Evolutionary conservation across 768 basidiomycete species (phyloP).

Genomic region (Pleurotus giganteus): DNA sequence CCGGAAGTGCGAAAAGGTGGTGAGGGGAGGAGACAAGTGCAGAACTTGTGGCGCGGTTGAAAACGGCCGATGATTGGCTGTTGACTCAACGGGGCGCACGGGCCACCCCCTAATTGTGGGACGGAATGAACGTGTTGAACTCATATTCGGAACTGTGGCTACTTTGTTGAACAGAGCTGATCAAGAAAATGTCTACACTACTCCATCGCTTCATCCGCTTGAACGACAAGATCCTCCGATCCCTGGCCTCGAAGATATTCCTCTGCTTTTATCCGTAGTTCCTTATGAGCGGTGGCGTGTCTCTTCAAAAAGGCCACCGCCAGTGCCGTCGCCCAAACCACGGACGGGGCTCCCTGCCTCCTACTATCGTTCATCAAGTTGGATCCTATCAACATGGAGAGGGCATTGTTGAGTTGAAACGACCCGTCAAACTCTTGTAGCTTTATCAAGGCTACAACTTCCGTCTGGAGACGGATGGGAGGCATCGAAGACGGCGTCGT

Average conservation of each 20-base stretch:
- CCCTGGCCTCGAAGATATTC: background rate
- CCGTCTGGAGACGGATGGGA: slow-evolving; percentile 15
- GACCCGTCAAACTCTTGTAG: slow-evolving; percentile 49
- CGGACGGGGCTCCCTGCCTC: slow-evolving; percentile 27
- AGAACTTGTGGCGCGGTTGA: slow-evolving; percentile 4
- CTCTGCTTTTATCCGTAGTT: background rate
- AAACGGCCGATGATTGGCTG: background rate
- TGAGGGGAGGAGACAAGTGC: slow-evolving; percentile 18
- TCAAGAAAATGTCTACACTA: background rate
- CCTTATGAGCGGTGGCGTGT: slow-evolving; percentile 13
- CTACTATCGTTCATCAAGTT: slow-evolving; percentile 27
- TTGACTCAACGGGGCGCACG: background rate
- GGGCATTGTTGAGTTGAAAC: slow-evolving; percentile 30
- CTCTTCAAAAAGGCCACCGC: slow-evolving; percentile 43
- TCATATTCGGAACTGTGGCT: no score
- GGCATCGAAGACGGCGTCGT: slow-evolving; percentile 14
- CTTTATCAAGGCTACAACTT: slow-evolving; percentile 34
- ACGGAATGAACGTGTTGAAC: background rate
- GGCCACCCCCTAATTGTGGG: slow-evolving; percentile 7
- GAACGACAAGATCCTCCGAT: background rate
- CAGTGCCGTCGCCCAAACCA: slow-evolving; percentile 48
- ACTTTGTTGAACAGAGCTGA: no score
- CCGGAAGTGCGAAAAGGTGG: slow-evolving; percentile 25
- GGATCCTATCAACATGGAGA: slow-evolving; percentile 35
- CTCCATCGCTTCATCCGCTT: background rate